phyloP scores from a whole-genome alignment of 2,329 filamentous ascomycete species.

The Mycogone perniciosa region DNA sequence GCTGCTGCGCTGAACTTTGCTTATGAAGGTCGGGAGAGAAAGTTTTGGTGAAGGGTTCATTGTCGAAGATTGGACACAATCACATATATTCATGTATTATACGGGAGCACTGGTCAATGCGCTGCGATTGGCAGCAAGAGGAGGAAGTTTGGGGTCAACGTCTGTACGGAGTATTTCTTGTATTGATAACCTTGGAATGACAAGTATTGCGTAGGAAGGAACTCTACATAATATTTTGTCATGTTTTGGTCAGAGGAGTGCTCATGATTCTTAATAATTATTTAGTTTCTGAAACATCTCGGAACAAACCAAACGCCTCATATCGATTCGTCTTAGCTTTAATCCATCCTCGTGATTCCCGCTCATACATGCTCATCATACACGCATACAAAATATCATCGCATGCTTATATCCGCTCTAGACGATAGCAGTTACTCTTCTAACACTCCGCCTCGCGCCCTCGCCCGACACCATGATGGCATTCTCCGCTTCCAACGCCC shows the following conservation, averaged over 20 bases:
- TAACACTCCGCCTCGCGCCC: constrained; percentile 73
- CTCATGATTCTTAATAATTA: no score
- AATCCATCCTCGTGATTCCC: background rate
- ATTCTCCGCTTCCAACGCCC: constrained; percentile 78
- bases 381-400: constrained; percentile 2
- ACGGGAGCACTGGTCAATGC: background rate
- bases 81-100: background rate
- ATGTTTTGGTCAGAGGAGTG: background rate
- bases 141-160: background rate
- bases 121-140: background rate
- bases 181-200: background rate
- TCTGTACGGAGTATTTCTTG: background rate
- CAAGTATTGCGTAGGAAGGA: background rate
- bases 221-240: no score
- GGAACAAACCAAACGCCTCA: background rate
- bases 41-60: constrained; percentile 40
- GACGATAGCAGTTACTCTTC: constrained; percentile 58
- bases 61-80: background rate
- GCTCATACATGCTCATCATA: background rate
- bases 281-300: background rate
- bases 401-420: constrained; percentile 9
- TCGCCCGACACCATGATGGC: constrained; percentile 75
- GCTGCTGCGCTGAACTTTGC: constrained; percentile 77
- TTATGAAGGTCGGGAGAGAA: constrained; percentile 61
- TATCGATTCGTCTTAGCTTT: constrained; percentile 4